A percentile compares a stretch with the other conserved stretches of the same genome.
Conservation (phyloP, 148 eudicot genomes). For the Simmondsia chinensis region DNA sequence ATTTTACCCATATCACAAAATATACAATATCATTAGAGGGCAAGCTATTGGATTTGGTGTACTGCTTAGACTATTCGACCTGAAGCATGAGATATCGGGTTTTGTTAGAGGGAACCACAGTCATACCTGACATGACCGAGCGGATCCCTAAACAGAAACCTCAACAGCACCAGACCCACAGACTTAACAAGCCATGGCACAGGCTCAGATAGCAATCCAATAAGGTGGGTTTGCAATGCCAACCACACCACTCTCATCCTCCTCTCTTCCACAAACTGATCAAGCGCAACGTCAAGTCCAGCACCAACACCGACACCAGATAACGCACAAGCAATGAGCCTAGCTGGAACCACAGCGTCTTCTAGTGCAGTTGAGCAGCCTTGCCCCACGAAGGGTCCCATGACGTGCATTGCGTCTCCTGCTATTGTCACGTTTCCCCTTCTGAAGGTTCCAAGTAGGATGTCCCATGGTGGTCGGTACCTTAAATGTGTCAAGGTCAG, state of each 20-base stretch:
- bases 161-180: not conserved
- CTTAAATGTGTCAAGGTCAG: not conserved
- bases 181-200: not conserved
- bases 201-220: not conserved
- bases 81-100: no score
- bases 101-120: not conserved
- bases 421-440: constrained; percentile 1
- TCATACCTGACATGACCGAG: constrained; percentile 4
- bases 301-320: no score
- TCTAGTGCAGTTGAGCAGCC: constrained; percentile 2
- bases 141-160: constrained; percentile 5
- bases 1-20: no score
- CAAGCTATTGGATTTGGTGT: no score
- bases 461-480: not conserved
- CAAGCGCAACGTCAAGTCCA: no score
- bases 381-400: constrained; percentile 5
- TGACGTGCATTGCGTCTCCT: constrained; percentile 6
- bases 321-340: not conserved
- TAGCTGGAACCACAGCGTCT: constrained; percentile 1
- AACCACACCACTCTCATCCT: constrained; percentile 11
- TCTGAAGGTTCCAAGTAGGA: not conserved
- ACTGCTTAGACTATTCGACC: no score
- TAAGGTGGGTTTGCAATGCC: constrained; percentile 3
- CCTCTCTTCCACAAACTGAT: no score
- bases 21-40: no score